Conservation (phyloP, 345 rosid genomes). For the Noccaea caerulescens region DNA sequence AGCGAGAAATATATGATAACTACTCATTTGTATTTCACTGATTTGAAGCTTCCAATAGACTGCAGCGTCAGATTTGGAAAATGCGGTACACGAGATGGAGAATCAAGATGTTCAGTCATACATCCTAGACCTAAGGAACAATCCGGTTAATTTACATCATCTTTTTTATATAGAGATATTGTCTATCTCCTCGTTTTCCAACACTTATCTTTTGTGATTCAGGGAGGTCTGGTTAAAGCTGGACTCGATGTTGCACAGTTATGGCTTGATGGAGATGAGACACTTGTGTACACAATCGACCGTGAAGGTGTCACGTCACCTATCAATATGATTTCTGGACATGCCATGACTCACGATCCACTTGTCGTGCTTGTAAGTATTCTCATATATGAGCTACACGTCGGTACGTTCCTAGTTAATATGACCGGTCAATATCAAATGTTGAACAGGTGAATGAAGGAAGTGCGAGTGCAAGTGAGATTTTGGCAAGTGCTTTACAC, state of each 20-base stretch:
- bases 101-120: conserved; percentile 73
- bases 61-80: conserved; percentile 80
- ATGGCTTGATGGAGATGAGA: conserved; percentile 92
- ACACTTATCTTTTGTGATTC: conserved; percentile 20
- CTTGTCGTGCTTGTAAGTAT: conserved; percentile 85
- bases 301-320: conserved; percentile 79
- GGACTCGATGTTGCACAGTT: conserved; percentile 91
- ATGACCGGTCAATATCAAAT: not conserved
- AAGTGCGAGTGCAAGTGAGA: conserved; percentile 97
- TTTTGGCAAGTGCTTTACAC: conserved; percentile 85
- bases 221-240: conserved; percentile 92
- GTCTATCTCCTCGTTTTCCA: not conserved
- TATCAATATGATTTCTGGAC: conserved; percentile 74
- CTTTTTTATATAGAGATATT: not conserved
- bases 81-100: conserved; percentile 76
- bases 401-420: not conserved
- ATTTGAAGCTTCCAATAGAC: conserved; percentile 50
- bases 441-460: conserved; percentile 78
- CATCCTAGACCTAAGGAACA: conserved; percentile 84
- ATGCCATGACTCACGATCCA: conserved; percentile 85
- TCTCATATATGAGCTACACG: not conserved
- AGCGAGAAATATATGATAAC: not conserved
- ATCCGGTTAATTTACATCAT: conserved; percentile 55
- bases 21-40: conserved; percentile 13
- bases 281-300: conserved; percentile 82